These are phyloP conservation scores for Microsporum ferrugineum DNA, from an alignment of 2,329 filamentous ascomycete genomes.

Conservation along the genomic window DNA sequence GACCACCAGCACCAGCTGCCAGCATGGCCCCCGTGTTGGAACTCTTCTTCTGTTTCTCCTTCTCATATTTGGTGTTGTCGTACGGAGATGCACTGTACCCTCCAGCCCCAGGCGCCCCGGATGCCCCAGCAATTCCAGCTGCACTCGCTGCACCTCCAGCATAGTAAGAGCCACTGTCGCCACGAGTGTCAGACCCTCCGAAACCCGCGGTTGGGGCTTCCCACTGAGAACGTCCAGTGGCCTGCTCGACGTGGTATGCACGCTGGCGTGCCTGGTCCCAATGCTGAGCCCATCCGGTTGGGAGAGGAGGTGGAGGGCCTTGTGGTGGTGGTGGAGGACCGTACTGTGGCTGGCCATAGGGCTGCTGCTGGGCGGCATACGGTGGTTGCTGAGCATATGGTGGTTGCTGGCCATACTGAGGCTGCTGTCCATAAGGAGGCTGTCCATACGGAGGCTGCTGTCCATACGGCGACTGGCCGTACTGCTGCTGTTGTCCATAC, in stretches of 20 bases:
- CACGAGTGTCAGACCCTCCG: conserved; percentile 50
- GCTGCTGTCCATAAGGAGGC: conserved; percentile 14
- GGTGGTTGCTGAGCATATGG: conserved; percentile 14
- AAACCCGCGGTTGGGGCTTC: conserved; percentile 45
- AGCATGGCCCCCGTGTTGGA: conserved; percentile 42
- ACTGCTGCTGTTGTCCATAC: conserved; percentile 15
- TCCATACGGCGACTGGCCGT: conserved; percentile 10
- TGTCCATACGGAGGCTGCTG: conserved; percentile 11
- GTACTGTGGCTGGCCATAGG: conserved; percentile 13
- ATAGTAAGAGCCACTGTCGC: conserved; percentile 49
- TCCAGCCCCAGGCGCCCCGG: neutral
- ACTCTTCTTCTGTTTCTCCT: conserved; percentile 28
- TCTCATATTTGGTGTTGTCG: conserved; percentile 3
- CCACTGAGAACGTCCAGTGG: conserved; percentile 40
- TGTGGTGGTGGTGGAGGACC: conserved; percentile 22
- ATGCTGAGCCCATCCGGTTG: conserved; percentile 37
- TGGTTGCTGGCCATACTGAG: conserved; percentile 6
- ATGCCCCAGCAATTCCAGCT: neutral
- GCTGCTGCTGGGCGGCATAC: conserved; percentile 11
- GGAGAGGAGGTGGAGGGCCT: conserved; percentile 27
- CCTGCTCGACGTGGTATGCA: conserved; percentile 39
- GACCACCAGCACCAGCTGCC: conserved; percentile 46
- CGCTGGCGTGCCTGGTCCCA: conserved; percentile 38
- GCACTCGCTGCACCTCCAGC: neutral
- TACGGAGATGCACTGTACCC: neutral